A percentile compares a stretch with the other conserved stretches of the same genome.
Evolutionary conservation across 192 early-diverging fungal species (phyloP).

Genomic region (Coemansia sp.): DNA sequence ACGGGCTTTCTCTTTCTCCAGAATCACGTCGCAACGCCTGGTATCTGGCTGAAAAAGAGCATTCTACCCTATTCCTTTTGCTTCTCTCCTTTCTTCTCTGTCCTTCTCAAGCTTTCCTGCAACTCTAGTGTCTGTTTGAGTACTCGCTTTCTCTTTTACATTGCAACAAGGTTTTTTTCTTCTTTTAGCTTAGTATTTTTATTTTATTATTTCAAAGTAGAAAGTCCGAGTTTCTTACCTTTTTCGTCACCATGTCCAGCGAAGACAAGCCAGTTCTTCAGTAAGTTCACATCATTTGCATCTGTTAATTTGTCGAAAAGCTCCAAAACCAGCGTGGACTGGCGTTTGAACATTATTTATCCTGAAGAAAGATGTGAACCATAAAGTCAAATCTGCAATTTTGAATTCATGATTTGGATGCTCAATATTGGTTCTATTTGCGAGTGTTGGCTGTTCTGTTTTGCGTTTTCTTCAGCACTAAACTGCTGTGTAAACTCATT

Average conservation of each 20-base stretch:
- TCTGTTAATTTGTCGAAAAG: neutral
- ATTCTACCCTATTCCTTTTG: neutral
- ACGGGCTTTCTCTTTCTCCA: neutral
- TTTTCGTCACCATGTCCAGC: conserved; percentile 19
- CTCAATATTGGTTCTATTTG: no score
- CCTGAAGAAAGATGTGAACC: no score
- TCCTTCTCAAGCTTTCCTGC: neutral
- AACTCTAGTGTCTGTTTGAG: neutral
- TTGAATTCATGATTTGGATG: no score
- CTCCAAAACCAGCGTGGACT: neutral
- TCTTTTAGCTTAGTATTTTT: conserved; percentile 5
- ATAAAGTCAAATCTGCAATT: no score
- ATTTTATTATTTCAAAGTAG: neutral
- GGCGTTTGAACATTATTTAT: no score
- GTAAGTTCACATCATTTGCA: conserved; percentile 19
- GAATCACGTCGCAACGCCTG: neutral
- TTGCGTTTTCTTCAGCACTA: conserved; percentile 1
- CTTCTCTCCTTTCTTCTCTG: neutral
- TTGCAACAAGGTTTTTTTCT: neutral
- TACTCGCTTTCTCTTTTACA: neutral
- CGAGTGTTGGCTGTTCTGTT: no score
- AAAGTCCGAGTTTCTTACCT: neutral
- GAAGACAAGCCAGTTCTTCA: conserved; percentile 44
- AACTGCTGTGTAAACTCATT: neutral
- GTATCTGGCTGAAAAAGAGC: neutral